Evolutionary conservation across 1,284 basidiomycete genomes (phyloP), one percentile per base, ranked within the genome.

Genomic region (Melanopsichium pennsylvanicum): DNA sequence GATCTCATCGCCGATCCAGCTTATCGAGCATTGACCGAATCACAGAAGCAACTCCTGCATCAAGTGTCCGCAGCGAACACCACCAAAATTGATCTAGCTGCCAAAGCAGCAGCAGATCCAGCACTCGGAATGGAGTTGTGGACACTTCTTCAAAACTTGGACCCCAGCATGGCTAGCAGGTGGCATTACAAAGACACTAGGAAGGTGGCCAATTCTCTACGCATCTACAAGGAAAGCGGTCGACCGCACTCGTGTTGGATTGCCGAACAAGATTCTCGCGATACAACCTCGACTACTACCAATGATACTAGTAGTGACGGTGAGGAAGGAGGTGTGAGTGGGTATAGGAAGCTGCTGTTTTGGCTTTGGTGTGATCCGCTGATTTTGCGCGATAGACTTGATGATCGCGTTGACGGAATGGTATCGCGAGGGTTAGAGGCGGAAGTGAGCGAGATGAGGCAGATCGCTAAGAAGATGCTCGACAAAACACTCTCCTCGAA

Each of bases 131-230:
- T 87, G 47, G 79, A 83, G 21, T 81, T 97, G 6, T 87, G 94
- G 82, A 83, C 82, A 8, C 83, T 97, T 2, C 83, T 98, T 3
- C 80, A 84, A 3, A 81, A 83, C 0, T 83, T 98, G 6, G 96
- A 98, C 76, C 88, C 88, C 0, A 75, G 80, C 0, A 88, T 93
- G 55, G 92, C 91, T 0, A 84, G 84, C 13, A 84, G 93, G 61
- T 98, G 96, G 95, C 96, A 98, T 81, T 96, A 93, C 91, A 86
- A 86, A 60, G 96, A 99, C 75, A 88, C 90, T 0, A 85, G 96
- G 16, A 99, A 97, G 80, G 89, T 97, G 2, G 81, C 91, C 19
- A 86, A 94, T 22, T 90, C 87, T 60, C 82, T 99, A 2, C 85
- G 87, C 38, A 88, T 97, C 26, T 88, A 93, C 63, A 88, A 87